Evolutionary conservation across 805 yeast genomes (phyloP), one percentile per base, ranked within the genome.

Genomic region (Kazachstania bromeliacearum): DNA sequence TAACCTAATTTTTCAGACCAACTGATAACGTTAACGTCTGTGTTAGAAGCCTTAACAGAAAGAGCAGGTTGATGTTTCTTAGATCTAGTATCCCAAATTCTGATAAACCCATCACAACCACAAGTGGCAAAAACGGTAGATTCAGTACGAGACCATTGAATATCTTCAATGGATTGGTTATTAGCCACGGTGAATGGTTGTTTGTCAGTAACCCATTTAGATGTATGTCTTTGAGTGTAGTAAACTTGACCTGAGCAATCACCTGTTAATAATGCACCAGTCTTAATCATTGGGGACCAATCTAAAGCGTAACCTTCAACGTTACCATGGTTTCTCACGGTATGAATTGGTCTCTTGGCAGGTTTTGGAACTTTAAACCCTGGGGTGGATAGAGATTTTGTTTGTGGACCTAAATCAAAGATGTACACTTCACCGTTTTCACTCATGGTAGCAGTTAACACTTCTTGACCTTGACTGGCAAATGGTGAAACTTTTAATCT

Each of bases 231-330:
- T 36, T 74, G 69, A 6, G 97, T 87, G 37, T 79, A 65, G 59
- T 72, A 82, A 28, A 89, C 73, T 52, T 89, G 70, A 35, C 98
- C 98, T 15, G 81, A 65, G 45, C 84, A 67, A 58, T 92, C 98
- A 50, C 98, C 98, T 3, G 94, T 74, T 39, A 92, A 67, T 43
- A 92, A 64, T 1, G 87, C 71, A 16, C 97, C 97, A 3, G 85
- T 74, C 45, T 70, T 71, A 41, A 77, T 73, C 44, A 81, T 64
- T 29, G 96, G 95, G 1, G 95, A 84, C 98, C 98, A 92, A 60
- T 89, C 98, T 31, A 92, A 60, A 12, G 96, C 98, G 53, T 85
- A 92, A 24, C 98, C 97, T 64, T 92, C 98, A n/a, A 84, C 94
- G 46, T 80, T 79, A 17, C 96, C 96, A 57, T 92, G 98, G 44